A percentile compares a stretch with the other conserved stretches of the same genome.
Evolutionary conservation across 495 filamentous ascomycete genomes (phyloP).

Genomic region (Trichoderma orchidacearum): DNA sequence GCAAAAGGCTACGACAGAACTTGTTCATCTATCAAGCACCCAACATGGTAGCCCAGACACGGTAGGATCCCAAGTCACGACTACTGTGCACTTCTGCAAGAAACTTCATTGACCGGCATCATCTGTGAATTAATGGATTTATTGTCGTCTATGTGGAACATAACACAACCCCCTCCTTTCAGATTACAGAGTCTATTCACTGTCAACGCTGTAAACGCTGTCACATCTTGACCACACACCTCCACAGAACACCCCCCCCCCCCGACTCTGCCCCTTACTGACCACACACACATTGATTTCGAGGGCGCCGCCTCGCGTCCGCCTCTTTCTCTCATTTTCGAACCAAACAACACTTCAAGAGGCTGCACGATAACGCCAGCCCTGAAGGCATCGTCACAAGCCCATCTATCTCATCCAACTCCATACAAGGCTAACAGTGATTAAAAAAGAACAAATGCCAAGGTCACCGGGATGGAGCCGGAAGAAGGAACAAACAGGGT

Average conservation of each 20-base stretch:
- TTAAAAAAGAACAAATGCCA: background rate
- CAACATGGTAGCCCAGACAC: too few relatives aligned
- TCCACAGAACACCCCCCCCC: background rate
- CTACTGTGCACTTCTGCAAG: too few relatives aligned
- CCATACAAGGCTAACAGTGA: background rate
- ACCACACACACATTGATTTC: background rate
- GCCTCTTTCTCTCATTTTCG: background rate
- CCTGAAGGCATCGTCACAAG: background rate
- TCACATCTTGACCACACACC: too few relatives aligned
- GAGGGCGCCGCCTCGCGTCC: background rate
- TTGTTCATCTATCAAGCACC: too few relatives aligned
- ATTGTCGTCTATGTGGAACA: background rate
- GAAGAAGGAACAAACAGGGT: background rate
- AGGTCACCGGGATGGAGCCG: background rate
- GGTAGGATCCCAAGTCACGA: too few relatives aligned
- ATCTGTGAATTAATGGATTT: background rate
- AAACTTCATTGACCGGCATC: too few relatives aligned
- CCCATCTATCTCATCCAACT: conserved; percentile 1
- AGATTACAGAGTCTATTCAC: background rate
- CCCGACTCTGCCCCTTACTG: background rate
- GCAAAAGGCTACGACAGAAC: too few relatives aligned
- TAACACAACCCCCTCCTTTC: background rate
- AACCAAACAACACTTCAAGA: background rate
- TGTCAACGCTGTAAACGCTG: too few relatives aligned
- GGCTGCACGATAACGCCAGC: background rate